These are phyloP conservation scores for Potentilla sterilis DNA, from an alignment of 306 rosid genomes.

Conservation along the genomic window DNA sequence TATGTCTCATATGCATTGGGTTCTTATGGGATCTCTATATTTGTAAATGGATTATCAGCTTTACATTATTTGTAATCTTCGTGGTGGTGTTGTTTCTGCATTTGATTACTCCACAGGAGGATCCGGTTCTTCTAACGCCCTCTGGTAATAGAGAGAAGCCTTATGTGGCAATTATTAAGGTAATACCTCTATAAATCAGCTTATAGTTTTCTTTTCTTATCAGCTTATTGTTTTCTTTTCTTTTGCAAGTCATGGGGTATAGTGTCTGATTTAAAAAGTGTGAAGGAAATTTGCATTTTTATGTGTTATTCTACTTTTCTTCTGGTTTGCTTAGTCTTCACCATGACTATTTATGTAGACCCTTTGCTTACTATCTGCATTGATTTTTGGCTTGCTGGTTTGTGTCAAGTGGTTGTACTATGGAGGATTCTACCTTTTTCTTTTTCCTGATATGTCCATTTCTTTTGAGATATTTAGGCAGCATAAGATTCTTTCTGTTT, in stretches of 20 bases:
- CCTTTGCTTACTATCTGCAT: slow-evolving; percentile 1
- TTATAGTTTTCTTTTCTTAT: background rate
- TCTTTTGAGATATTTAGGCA: background rate
- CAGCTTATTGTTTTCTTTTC: no score
- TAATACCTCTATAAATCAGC: slow-evolving; percentile 24
- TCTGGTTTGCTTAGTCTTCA: background rate
- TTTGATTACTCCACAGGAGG: slow-evolving; percentile 56
- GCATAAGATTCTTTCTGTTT: slow-evolving; percentile 16
- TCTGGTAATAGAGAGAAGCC: slow-evolving; percentile 73
- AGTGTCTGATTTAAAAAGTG: background rate
- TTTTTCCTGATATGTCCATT: background rate
- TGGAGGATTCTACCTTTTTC: background rate
- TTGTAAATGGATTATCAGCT: background rate
- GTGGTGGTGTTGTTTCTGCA: background rate
- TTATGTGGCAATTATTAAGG: slow-evolving; percentile 93
- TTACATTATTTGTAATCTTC: slow-evolving; percentile 1
- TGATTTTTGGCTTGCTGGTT: slow-evolving; percentile 11
- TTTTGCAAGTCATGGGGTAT: background rate
- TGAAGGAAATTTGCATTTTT: background rate
- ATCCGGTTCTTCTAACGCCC: slow-evolving; percentile 82
- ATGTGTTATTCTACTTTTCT: background rate
- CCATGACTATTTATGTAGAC: background rate
- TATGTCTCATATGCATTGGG: background rate
- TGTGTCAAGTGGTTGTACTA: background rate
- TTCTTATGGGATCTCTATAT: background rate